These are phyloP conservation scores for Leishmania braziliensis DNA, from an alignment of 208 protist species.

Conservation along the genomic window DNA sequence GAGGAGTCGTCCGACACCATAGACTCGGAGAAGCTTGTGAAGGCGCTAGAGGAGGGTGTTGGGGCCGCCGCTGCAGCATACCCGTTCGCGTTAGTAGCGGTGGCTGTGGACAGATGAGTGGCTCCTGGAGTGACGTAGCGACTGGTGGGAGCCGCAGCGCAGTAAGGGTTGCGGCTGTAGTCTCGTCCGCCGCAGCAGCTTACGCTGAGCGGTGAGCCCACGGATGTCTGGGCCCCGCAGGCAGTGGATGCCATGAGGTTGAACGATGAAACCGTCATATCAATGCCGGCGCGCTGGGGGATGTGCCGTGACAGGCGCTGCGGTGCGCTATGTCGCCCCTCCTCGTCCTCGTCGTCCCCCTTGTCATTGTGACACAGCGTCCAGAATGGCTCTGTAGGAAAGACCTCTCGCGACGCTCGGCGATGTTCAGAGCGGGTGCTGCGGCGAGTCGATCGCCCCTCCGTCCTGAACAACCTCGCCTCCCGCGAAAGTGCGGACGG, in stretches of 20 bases:
- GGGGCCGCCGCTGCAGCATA: background rate
- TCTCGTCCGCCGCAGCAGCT: background rate
- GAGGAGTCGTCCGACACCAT: conserved; percentile 83
- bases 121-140: conserved; percentile 1
- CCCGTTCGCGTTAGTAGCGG: background rate
- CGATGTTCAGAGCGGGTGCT: conserved; percentile 3
- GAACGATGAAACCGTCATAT: conserved; percentile 80
- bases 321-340: conserved; percentile 32
- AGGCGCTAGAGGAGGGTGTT: conserved; percentile 46
- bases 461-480: conserved; percentile 13
- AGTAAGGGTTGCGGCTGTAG: background rate
- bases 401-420: background rate
- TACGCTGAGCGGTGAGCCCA: conserved; percentile 13
- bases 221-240: conserved; percentile 3
- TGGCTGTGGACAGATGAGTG: background rate
- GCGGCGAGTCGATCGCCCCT: conserved; percentile 3
- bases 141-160: background rate
- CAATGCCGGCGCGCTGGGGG: conserved; percentile 76
- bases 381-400: background rate
- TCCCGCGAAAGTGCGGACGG: conserved; percentile 17
- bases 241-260: conserved; percentile 44
- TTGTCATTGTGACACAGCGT: background rate
- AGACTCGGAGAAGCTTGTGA: conserved; percentile 74
- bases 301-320: conserved; percentile 85
- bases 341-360: conserved; percentile 38